Base-by-base conservation (phyloP, 345 rosid genomes). In the Populus ilicifolia region DNA sequence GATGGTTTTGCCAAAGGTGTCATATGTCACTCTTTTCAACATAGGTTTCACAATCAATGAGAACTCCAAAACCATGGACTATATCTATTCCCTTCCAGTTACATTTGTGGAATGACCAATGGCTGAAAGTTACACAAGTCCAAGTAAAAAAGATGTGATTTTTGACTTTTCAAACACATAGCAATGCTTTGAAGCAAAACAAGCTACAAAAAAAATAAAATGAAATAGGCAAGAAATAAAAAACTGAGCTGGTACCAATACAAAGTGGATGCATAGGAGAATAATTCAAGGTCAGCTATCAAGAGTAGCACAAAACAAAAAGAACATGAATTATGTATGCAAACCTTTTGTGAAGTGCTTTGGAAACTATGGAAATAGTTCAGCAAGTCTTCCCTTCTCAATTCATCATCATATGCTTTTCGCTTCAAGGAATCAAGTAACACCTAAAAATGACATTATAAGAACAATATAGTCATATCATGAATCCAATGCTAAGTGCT, bases 341-440 rank as follows among this genome's bases (percentile, higher is more conserved):
- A 71, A 83, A 94, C 98, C 97, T 89, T 92, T 71, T 82, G 91
- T 81, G 97, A 88, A 86, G 90, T 80, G 70, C 81, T 88, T 83
- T 92, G 96, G 85, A 91, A 93, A 76, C 94, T 85, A 21, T 88
- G 89, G 72, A 96, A 90, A 85, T 77, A 96, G 87, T 89, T 90
- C 52, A 96, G 80, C 80, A 96, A 85, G 71, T 96, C 97, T 78
- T 96, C 99, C 87, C 87, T 88, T 87, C 95, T 89, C 77, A 96
- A 82, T 75, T 96, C 95, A 70, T 94, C 99, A 82, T 94, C 97
- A 64, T 94, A 96, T 27, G 94, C 85, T 86, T 96, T 96, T 79
- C 89, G 90, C 85, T 91, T 92, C 81, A 84, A 67, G 65, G 98
- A 91, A 85, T 96, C 98, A 74, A 91, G 90, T 70, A 96, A 88